Percentiles rank a stretch among this genome's conserved stretches.
Evolutionary conservation across 768 basidiomycete genomes (phyloP).

Genomic region (Pholiota molesta): DNA sequence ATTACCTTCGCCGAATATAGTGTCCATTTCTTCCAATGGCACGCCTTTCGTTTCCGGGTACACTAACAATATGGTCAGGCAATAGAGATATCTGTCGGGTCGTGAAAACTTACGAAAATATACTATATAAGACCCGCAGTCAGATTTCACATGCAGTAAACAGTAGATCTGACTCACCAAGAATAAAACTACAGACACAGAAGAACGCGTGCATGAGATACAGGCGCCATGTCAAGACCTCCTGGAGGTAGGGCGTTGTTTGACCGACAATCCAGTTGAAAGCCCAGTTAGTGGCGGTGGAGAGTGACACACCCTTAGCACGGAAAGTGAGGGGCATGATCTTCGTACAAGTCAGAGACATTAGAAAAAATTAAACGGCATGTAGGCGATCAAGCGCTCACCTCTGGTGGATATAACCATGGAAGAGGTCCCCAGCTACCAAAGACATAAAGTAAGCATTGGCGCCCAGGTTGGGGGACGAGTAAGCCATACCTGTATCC

Average conservation of each 20-base stretch:
- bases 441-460: not conserved
- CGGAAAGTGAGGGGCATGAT: conserved; percentile 89
- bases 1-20: conserved; percentile 85
- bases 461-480: not conserved
- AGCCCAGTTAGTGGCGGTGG: conserved; percentile 86
- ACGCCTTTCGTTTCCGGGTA: conserved; percentile 89
- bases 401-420: conserved; percentile 89
- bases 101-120: conserved; percentile 65
- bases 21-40: conserved; percentile 89
- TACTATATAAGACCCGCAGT: conserved; percentile 40
- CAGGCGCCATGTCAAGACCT: conserved; percentile 86
- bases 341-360: conserved; percentile 31
- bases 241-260: conserved; percentile 84
- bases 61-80: conserved; percentile 42
- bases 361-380: not conserved
- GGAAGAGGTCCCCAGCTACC: conserved; percentile 84
- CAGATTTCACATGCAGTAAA: no score
- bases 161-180: conserved; percentile 45
- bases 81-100: not conserved
- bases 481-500: conserved; percentile 65
- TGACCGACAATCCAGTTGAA: conserved; percentile 92
- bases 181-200: conserved; percentile 82
- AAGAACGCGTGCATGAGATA: conserved; percentile 99
- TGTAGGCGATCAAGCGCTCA: conserved; percentile 25
- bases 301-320: conserved; percentile 92